Conservation (phyloP, 1,284 basidiomycete genomes). For the Ganoderma sinense region DNA sequence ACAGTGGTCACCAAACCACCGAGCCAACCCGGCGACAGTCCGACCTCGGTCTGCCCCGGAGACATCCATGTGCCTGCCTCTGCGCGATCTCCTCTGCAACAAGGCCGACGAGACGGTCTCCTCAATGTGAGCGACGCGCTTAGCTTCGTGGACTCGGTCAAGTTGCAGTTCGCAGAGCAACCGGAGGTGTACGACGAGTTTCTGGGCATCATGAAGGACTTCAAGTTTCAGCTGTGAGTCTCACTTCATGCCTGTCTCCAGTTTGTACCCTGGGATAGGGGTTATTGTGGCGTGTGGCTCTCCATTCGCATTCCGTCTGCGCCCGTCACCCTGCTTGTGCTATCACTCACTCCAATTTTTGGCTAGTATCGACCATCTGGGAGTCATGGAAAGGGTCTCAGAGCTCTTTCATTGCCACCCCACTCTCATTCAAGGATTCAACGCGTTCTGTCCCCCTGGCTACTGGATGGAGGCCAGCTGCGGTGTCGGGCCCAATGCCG, state of each 20-base stretch:
- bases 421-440: conserved; percentile 94
- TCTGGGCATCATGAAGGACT: conserved; percentile 98
- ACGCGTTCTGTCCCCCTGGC: conserved; percentile 94
- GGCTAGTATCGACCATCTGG: conserved; percentile 92
- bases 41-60: neutral
- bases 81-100: neutral
- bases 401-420: conserved; percentile 93
- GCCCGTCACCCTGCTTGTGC: neutral
- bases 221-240: conserved; percentile 87
- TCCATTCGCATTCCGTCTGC: neutral
- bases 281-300: neutral
- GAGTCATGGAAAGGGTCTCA: conserved; percentile 95
- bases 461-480: conserved; percentile 90
- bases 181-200: conserved; percentile 96
- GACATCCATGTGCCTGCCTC: neutral
- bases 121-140: conserved; percentile 91
- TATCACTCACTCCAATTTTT: neutral
- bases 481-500: conserved; percentile 63
- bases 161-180: conserved; percentile 85
- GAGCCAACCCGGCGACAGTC: neutral
- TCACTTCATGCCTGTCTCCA: neutral
- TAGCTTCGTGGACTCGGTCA: conserved; percentile 93
- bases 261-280: no score
- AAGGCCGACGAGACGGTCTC: conserved; percentile 47
- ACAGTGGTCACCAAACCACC: neutral